phyloP scores from a whole-genome alignment of 2,329 filamentous ascomycete genomes.

The Diaporthe citriasiana region DNA sequence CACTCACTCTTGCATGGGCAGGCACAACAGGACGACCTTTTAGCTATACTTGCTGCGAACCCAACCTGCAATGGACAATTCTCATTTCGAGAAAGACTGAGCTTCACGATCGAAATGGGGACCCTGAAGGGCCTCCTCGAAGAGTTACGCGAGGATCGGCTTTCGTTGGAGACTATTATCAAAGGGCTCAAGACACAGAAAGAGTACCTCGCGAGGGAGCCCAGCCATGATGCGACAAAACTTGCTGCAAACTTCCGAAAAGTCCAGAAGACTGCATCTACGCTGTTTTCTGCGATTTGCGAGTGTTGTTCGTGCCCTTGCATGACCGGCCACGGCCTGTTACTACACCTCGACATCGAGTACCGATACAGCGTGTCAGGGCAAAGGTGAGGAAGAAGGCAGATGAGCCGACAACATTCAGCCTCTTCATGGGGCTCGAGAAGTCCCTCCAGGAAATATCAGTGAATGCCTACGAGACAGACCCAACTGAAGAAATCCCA shows the following conservation, averaged over 20 bases:
- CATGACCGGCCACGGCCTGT: not conserved
- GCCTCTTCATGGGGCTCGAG: constrained; percentile 1
- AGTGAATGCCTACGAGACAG: not conserved
- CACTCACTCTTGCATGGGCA: not conserved
- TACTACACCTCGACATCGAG: constrained; percentile 3
- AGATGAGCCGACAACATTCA: constrained; percentile 3
- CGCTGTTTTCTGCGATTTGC: not conserved
- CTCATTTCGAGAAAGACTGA: constrained; percentile 6
- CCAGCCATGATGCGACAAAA: not conserved
- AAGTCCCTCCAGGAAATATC: not conserved
- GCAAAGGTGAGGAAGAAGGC: not conserved
- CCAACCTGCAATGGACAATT: not conserved
- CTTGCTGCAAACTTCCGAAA: not conserved
- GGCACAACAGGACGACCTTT: constrained; percentile 5
- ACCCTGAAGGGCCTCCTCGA: not conserved
- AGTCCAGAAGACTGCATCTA: not conserved
- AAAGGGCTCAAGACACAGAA: constrained; percentile 9
- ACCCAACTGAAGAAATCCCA: not conserved
- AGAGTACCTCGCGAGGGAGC: constrained; percentile 5
- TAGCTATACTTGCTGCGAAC: constrained; percentile 10
- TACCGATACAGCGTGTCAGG: not conserved
- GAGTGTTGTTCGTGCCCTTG: constrained; percentile 8
- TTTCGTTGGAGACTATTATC: constrained; percentile 1
- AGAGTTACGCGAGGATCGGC: constrained; percentile 15
- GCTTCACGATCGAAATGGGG: constrained; percentile 7